Evolutionary conservation across 2,329 filamentous ascomycete species (phyloP).

Genomic region (Epichloe uncinata): DNA sequence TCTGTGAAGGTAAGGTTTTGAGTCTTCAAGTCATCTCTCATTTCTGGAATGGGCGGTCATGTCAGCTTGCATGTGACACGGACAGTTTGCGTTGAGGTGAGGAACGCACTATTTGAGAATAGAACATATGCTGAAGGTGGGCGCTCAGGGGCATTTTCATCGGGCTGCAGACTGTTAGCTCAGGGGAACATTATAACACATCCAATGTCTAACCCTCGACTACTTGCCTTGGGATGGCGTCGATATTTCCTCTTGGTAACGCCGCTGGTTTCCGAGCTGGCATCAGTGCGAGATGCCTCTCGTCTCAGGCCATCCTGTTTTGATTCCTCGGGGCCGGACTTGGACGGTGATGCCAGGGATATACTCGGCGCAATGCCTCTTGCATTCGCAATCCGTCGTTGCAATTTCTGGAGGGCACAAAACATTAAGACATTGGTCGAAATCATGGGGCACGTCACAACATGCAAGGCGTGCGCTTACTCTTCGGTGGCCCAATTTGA

Average conservation of each 20-base stretch:
- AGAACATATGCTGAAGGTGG: constrained; percentile 75
- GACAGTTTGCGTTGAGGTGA: neutral
- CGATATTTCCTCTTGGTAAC: constrained; percentile 61
- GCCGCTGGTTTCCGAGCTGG: constrained; percentile 27
- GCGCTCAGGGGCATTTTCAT: constrained; percentile 67
- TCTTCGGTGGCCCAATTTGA: constrained; percentile 70
- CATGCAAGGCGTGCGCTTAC: constrained; percentile 34
- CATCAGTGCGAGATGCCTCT: constrained; percentile 34
- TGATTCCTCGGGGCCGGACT: constrained; percentile 37
- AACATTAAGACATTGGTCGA: constrained; percentile 5
- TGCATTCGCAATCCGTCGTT: constrained; percentile 65
- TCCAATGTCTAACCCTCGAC: neutral
- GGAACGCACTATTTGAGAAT: constrained; percentile 64
- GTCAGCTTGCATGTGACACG: neutral
- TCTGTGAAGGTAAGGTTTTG: constrained; percentile 70
- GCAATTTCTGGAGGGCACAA: constrained; percentile 52
- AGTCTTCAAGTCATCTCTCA: constrained; percentile 64
- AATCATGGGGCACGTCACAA: constrained; percentile 3
- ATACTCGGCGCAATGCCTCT: constrained; percentile 46
- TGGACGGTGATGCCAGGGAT: constrained; percentile 35
- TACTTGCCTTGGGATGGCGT: constrained; percentile 56
- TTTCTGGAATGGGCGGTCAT: constrained; percentile 36
- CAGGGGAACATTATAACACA: neutral
- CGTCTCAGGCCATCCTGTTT: constrained; percentile 40
- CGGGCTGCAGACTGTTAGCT: constrained; percentile 34